These are phyloP conservation scores for Thuidium tamariscinum DNA, from an alignment of 225 moss, liverwort and hornwort species.

Conservation along the genomic window DNA sequence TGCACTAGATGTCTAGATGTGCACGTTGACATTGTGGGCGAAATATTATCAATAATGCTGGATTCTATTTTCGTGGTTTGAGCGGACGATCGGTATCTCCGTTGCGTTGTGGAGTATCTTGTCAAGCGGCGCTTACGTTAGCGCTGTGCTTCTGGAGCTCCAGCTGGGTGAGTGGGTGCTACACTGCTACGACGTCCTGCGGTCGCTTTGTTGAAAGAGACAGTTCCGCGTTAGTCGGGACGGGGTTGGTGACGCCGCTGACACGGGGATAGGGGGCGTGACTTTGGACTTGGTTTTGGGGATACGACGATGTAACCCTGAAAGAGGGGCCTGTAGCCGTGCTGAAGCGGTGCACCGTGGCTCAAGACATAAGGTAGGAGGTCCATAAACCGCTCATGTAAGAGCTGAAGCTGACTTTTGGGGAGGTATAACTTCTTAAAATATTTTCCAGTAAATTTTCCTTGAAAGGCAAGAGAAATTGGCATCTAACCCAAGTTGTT, in stretches of 20 bases:
- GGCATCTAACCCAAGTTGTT: too few relatives aligned
- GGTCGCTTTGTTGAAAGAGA: neutral
- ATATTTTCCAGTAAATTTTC: too few relatives aligned
- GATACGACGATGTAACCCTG: too few relatives aligned
- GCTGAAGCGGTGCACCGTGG: too few relatives aligned
- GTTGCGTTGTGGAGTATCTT: neutral
- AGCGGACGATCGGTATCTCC: neutral
- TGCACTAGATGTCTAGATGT: neutral
- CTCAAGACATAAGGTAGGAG: too few relatives aligned
- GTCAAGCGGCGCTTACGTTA: neutral
- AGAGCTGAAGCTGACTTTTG: too few relatives aligned
- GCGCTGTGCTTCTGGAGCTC: neutral
- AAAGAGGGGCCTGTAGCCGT: too few relatives aligned
- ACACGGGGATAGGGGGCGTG: neutral
- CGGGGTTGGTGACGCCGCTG: neutral
- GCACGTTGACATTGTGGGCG: neutral
- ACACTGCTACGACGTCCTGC: neutral
- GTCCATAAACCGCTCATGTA: too few relatives aligned
- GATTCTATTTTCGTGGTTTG: neutral
- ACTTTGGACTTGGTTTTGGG: neutral
- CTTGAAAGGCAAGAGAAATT: too few relatives aligned
- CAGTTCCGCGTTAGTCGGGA: neutral
- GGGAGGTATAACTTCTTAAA: too few relatives aligned
- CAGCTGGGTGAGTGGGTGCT: too few relatives aligned
- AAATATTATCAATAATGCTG: neutral